Conservation (phyloP, 495 filamentous ascomycete genomes). For the Hypoxylon subgilvum region DNA sequence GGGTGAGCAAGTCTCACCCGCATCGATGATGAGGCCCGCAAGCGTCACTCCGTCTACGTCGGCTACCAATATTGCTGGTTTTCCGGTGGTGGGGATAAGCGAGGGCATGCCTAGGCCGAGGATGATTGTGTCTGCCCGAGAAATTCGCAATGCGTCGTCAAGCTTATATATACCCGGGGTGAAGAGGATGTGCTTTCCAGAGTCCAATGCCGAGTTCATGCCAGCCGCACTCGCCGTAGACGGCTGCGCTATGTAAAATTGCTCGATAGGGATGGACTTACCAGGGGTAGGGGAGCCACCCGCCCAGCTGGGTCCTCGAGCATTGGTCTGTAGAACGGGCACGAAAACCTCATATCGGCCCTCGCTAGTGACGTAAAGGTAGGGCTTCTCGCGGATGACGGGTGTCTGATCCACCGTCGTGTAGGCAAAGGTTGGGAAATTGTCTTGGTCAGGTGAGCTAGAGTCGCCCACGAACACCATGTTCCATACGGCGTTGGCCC, state of each 20-base stretch:
- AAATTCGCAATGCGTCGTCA: conserved; percentile 30
- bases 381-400: conserved; percentile 42
- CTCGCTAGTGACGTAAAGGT: conserved; percentile 26
- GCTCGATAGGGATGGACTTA: conserved; percentile 32
- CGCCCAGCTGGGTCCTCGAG: conserved; percentile 38
- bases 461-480: conserved; percentile 43
- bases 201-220: conserved; percentile 34
- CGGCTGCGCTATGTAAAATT: conserved; percentile 37
- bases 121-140: conserved; percentile 29
- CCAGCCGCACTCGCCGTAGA: conserved; percentile 20
- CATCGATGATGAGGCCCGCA: conserved; percentile 43
- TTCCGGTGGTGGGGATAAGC: conserved; percentile 31
- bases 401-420: conserved; percentile 38
- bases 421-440: conserved; percentile 37
- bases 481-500: conserved; percentile 45
- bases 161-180: conserved; percentile 41
- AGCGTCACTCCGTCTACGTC: conserved; percentile 42
- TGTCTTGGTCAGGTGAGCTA: conserved; percentile 30
- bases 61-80: conserved; percentile 28
- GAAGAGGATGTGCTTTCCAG: conserved; percentile 39
- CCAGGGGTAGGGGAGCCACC: conserved; percentile 28
- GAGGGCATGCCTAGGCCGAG: conserved; percentile 40
- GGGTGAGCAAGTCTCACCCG: conserved; percentile 27
- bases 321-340: conserved; percentile 33
- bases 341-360: conserved; percentile 39